Conservation (phyloP, 305 asterid genomes). For the Vinca major region DNA sequence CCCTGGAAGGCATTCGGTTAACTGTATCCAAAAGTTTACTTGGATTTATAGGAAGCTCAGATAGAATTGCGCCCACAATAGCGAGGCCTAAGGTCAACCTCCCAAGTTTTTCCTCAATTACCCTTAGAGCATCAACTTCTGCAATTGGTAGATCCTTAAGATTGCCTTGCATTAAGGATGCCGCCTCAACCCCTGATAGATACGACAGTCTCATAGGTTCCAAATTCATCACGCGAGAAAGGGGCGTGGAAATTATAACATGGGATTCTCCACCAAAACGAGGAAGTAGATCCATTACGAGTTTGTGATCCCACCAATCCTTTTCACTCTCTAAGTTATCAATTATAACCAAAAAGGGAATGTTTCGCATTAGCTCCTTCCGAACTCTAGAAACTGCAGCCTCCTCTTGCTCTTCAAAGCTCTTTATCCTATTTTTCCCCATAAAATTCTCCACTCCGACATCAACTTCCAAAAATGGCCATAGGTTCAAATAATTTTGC, state of each 20-base stretch:
- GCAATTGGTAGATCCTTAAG: constrained; percentile 57
- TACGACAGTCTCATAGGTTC: constrained; percentile 77
- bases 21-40: constrained; percentile 76
- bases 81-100: constrained; percentile 83
- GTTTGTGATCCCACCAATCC: constrained; percentile 96
- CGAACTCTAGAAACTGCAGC: constrained; percentile 73
- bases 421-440: constrained; percentile 54
- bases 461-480: constrained; percentile 73
- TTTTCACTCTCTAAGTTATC: constrained; percentile 87
- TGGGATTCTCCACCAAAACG: constrained; percentile 96
- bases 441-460: constrained; percentile 52
- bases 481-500: constrained; percentile 71
- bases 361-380: constrained; percentile 79
- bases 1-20: constrained; percentile 62
- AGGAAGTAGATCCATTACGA: constrained; percentile 83
- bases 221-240: constrained; percentile 59
- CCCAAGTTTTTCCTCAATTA: constrained; percentile 88
- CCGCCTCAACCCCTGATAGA: constrained; percentile 83
- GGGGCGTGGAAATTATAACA: constrained; percentile 68
- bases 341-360: constrained; percentile 69
- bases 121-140: constrained; percentile 70
- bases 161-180: constrained; percentile 72
- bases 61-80: constrained; percentile 71
- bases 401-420: constrained; percentile 96
- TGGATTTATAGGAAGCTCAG: constrained; percentile 91